A percentile compares a stretch with the other conserved stretches of the same genome.
These are phyloP conservation scores for Lobosporangium transversale DNA, from an alignment of 192 early-diverging fungal genomes.

Conservation along the genomic window DNA sequence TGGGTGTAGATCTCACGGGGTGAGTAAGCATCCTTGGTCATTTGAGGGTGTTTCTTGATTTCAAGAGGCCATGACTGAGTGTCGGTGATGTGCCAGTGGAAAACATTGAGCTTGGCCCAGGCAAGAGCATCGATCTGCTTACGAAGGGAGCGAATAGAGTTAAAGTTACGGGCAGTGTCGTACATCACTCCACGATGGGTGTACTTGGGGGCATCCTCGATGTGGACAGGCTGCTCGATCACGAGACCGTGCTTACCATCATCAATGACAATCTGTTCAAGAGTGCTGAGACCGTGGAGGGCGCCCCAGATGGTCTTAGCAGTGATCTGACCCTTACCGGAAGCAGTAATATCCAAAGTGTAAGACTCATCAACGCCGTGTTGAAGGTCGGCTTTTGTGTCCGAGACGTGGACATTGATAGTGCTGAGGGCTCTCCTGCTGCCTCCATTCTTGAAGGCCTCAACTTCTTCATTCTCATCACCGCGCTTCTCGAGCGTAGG, in stretches of 20 bases:
- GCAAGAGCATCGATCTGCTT: constrained; percentile 75
- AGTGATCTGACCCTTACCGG: constrained; percentile 62
- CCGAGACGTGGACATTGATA: constrained; percentile 59
- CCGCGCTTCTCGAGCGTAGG: constrained; percentile 36
- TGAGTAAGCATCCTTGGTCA: constrained; percentile 77
- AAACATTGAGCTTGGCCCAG: constrained; percentile 79
- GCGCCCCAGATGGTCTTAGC: constrained; percentile 75
- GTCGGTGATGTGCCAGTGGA: constrained; percentile 82
- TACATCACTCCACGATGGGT: constrained; percentile 74
- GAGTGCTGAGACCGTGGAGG: constrained; percentile 76
- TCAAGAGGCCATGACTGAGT: constrained; percentile 78
- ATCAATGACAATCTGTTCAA: constrained; percentile 70
- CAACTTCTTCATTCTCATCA: constrained; percentile 7
- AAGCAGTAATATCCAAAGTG: constrained; percentile 65
- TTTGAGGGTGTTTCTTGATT: constrained; percentile 67
- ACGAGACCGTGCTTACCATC: constrained; percentile 53
- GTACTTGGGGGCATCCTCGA: constrained; percentile 73
- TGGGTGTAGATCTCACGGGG: constrained; percentile 72
- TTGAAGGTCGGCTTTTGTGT: constrained; percentile 60
- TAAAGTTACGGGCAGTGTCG: constrained; percentile 78
- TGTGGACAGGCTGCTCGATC: constrained; percentile 64
- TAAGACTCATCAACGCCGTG: constrained; percentile 79
- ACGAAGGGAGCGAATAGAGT: constrained; percentile 62
- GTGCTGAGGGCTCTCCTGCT: constrained; percentile 30
- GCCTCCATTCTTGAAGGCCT: not conserved